phyloP scores from a whole-genome alignment of 2,329 filamentous ascomycete genomes.

The Penicillium sp. region DNA sequence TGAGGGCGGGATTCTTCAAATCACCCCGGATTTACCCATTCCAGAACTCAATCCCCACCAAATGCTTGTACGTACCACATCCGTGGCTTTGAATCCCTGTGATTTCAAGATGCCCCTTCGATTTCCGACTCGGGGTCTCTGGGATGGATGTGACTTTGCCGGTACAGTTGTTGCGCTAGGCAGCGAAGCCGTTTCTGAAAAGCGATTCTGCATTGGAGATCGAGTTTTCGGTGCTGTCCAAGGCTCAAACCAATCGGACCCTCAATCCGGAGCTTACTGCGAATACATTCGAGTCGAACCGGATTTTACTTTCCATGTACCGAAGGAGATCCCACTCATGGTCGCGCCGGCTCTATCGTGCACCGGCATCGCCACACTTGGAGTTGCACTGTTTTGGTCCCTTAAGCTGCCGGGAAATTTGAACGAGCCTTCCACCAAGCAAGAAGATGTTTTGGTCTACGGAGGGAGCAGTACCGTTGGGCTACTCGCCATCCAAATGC shows the following conservation, averaged over 20 bases:
- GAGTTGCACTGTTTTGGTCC: slow-evolving; percentile 24
- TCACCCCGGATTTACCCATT: slow-evolving; percentile 13
- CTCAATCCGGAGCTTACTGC: slow-evolving; percentile 20
- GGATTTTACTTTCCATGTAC: slow-evolving; percentile 18
- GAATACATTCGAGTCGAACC: slow-evolving; percentile 16
- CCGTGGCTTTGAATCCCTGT: slow-evolving; percentile 34
- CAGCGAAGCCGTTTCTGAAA: slow-evolving; percentile 7
- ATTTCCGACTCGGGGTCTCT: slow-evolving; percentile 19
- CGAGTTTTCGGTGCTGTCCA: slow-evolving; percentile 36
- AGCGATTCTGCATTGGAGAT: slow-evolving; percentile 31
- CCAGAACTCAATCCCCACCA: slow-evolving; percentile 12
- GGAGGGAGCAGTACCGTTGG: slow-evolving; percentile 22
- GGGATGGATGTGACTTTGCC: slow-evolving; percentile 30
- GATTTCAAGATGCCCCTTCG: slow-evolving; percentile 26
- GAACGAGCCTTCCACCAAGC: slow-evolving; percentile 4
- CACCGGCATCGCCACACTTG: slow-evolving; percentile 22
- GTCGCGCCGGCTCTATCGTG: slow-evolving; percentile 15
- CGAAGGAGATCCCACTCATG: slow-evolving; percentile 6
- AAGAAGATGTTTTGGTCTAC: slow-evolving; percentile 18
- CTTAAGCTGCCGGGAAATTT: slow-evolving; percentile 18
- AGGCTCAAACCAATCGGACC: slow-evolving; percentile 25
- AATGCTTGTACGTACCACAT: slow-evolving; percentile 19
- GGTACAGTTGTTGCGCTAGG: slow-evolving; percentile 26
- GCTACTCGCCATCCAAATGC: slow-evolving; percentile 21
- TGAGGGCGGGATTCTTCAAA: slow-evolving; percentile 15